Evolutionary conservation across 2,329 filamentous ascomycete species (phyloP).

Genomic region (Aspergillus fumigatiaffinis): DNA sequence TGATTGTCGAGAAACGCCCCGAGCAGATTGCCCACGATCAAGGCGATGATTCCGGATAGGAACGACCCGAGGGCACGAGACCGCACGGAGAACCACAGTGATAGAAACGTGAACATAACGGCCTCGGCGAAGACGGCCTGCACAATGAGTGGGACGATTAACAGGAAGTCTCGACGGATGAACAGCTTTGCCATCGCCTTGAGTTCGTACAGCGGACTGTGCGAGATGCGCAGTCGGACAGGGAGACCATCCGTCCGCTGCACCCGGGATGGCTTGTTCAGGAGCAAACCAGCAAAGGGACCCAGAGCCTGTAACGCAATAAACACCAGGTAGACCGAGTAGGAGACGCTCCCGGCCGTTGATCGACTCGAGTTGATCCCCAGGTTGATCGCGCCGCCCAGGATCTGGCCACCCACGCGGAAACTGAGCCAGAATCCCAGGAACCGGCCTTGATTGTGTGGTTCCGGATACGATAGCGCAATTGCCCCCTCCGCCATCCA

Average conservation of each 20-base stretch:
- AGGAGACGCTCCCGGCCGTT: conserved; percentile 62
- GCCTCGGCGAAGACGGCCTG: conserved; percentile 69
- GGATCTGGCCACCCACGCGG: conserved; percentile 61
- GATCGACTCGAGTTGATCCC: conserved; percentile 59
- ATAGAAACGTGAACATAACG: conserved; percentile 67
- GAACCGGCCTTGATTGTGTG: conserved; percentile 61
- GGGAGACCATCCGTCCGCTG: conserved; percentile 62
- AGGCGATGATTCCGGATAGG: conserved; percentile 63
- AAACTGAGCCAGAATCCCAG: conserved; percentile 66
- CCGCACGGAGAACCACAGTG: conserved; percentile 66
- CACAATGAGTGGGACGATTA: conserved; percentile 64
- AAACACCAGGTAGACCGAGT: conserved; percentile 65
- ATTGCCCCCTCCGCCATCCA: conserved; percentile 75
- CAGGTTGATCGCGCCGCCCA: conserved; percentile 69
- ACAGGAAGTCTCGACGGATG: conserved; percentile 57
- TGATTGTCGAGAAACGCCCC: conserved; percentile 63
- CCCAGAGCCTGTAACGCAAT: conserved; percentile 66
- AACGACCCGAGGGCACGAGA: conserved; percentile 68
- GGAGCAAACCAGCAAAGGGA: conserved; percentile 60
- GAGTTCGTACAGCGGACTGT: conserved; percentile 57
- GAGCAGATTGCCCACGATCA: conserved; percentile 62
- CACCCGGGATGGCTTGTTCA: conserved; percentile 60
- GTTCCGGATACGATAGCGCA: conserved; percentile 68
- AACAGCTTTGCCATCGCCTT: conserved; percentile 58
- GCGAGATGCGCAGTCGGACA: conserved; percentile 56